phyloP scores from a whole-genome alignment of 73 alveolate genomes.

The Uronychia setigera region DNA sequence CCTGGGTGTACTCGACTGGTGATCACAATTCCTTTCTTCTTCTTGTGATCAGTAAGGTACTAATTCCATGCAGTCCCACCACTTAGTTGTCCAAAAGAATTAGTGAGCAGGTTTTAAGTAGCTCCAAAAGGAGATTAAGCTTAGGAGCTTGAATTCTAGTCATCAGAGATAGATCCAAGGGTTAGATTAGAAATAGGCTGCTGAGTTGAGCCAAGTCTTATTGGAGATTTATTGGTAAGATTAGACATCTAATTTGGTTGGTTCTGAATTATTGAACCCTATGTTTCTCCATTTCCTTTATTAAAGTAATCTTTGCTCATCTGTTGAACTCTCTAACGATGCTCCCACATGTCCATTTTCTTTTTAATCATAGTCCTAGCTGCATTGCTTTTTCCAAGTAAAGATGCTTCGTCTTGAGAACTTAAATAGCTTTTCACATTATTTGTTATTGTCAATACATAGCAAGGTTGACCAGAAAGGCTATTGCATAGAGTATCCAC shows the following conservation, averaged over 20 bases:
- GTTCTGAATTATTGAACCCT: not conserved
- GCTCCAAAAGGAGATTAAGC: constrained; percentile 14
- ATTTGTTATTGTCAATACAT: constrained; percentile 50
- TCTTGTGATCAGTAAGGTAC: constrained; percentile 67
- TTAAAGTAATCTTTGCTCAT: not conserved
- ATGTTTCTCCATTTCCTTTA: not conserved
- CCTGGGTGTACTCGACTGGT: constrained; percentile 98
- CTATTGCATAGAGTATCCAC: constrained; percentile 51
- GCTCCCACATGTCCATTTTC: constrained; percentile 43
- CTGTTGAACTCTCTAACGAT: constrained; percentile 18
- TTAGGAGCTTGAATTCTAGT: not conserved
- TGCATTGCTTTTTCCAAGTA: constrained; percentile 59
- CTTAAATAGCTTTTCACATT: constrained; percentile 52
- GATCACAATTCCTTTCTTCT: constrained; percentile 80
- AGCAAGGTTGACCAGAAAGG: constrained; percentile 48
- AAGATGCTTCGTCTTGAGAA: constrained; percentile 54
- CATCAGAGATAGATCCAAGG: not conserved
- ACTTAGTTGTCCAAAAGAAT: too few species aligned
- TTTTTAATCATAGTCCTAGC: constrained; percentile 62
- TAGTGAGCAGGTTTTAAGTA: constrained; percentile 25
- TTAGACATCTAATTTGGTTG: too few species aligned
- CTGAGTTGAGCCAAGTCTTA: too few species aligned
- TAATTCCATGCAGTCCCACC: too few species aligned
- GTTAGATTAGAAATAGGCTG: not conserved
- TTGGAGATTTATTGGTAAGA: too few species aligned